Evolutionary conservation across 176 grass and related monocot genomes (phyloP).

Genomic region (Phoenix roebelenii): DNA sequence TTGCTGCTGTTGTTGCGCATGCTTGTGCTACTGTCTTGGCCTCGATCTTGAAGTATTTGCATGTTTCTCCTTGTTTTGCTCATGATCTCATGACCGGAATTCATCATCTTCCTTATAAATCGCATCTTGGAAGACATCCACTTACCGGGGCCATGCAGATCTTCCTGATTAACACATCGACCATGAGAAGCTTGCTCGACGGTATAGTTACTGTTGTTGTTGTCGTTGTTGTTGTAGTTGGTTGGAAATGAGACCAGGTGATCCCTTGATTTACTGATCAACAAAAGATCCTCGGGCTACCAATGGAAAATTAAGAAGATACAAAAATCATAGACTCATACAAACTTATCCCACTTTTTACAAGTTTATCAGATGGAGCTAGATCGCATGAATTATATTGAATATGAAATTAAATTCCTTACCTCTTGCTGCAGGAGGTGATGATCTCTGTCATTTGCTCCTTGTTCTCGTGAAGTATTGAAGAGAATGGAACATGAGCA

Average conservation of each 20-base stretch:
- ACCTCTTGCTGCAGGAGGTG: background rate
- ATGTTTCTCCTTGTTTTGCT: background rate
- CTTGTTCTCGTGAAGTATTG: background rate
- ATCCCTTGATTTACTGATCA: constrained; percentile 28
- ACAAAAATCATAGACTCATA: background rate
- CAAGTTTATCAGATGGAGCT: too few species aligned
- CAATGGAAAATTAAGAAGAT: constrained; percentile 6
- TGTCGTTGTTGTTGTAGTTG: constrained; percentile 9
- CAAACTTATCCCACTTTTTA: too few species aligned
- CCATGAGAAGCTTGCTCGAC: constrained; percentile 41
- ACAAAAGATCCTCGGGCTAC: constrained; percentile 42
- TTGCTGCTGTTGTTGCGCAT: background rate
- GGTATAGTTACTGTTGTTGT: constrained; percentile 19
- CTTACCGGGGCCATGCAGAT: constrained; percentile 8
- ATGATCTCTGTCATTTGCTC: background rate
- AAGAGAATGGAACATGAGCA: background rate
- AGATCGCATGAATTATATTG: background rate
- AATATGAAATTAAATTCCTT: constrained; percentile 2
- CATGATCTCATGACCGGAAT: background rate
- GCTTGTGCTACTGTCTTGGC: background rate
- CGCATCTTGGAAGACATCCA: constrained; percentile 31
- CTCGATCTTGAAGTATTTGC: background rate
- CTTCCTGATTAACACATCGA: constrained; percentile 36
- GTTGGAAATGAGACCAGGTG: constrained; percentile 28
- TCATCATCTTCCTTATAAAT: background rate